Conservation (phyloP, 306 rosid species). For the Quercus rubra region DNA sequence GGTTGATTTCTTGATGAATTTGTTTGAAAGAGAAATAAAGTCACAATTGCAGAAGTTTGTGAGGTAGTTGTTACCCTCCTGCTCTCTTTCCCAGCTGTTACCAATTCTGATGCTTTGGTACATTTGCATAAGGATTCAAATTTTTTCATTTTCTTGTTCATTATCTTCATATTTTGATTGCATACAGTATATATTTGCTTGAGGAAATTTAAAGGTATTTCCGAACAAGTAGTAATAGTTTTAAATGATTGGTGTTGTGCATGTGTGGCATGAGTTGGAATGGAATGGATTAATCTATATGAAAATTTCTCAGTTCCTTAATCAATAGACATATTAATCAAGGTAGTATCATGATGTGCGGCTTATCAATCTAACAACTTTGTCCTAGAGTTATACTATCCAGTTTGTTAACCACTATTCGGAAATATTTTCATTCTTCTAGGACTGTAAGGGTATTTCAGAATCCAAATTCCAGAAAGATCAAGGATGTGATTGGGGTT, state of each 20-base stretch:
- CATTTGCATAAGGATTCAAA: not conserved
- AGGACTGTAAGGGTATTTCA: not conserved
- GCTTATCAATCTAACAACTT: not conserved
- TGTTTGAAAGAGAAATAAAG: constrained; percentile 44
- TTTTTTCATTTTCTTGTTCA: not conserved
- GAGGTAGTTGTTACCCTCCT: constrained; percentile 26
- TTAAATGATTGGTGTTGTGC: not conserved
- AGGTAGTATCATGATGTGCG: not conserved
- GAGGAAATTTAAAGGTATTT: not conserved
- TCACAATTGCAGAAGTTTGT: constrained; percentile 34
- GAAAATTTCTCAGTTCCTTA: not conserved
- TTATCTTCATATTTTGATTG: not conserved
- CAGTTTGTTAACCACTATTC: not conserved
- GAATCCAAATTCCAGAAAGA: not conserved
- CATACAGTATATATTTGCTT: not conserved
- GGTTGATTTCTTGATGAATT: constrained; percentile 55
- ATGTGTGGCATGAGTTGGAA: too few species aligned
- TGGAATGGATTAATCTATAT: not conserved
- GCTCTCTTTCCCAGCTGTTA: not conserved
- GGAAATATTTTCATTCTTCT: not conserved
- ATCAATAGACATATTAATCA: not conserved
- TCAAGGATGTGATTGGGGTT: not conserved
- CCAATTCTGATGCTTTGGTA: too few species aligned
- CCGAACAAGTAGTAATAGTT: not conserved
- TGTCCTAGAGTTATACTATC: not conserved